Evolutionary conservation across 2,329 filamentous ascomycete genomes (phyloP), one percentile per base, ranked within the genome.

Genomic region (Ceratocystis colombiana): DNA sequence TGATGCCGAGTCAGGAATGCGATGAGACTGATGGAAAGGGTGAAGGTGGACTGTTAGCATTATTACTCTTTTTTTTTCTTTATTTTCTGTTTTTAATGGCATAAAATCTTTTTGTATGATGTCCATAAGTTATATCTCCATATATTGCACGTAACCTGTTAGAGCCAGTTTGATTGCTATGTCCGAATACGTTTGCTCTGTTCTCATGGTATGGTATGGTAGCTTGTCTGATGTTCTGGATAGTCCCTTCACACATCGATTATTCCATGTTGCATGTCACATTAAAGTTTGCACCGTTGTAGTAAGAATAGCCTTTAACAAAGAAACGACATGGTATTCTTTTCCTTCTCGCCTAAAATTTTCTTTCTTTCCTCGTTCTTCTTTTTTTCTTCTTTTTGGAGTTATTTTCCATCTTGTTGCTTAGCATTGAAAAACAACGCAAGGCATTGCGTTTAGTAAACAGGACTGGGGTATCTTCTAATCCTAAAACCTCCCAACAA

Each of bases 1-100:
- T 20, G 66, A 67, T 62, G 22, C 64, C 3, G 66, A 67, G 46
- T 55, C 66, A 7, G 66, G 62, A 12, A 53, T 64, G 62, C 53
- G 53, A 28, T 67, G 55, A 62, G 20, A 5, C 22, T 15, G 10
- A 33, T 12, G 44, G 8, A 15, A 20, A 17, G n/a, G 28, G 22
- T 3, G 46, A 41, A 33, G 5, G 30, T 20, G 57, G n/a, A 10
- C 8, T n/a, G 17, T n/a, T 62, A 45, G 37, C 44, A 22, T 10
- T 62, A 44, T 41, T 45, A 4, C 22, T 37, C 6, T 25, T 44
- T 53, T 64, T n/a, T 41, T 64, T 6, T 48, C 20, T 41, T 20
- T 28, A 41, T 50, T 30, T 33, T 33, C 30, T 30, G 20, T 33
- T 63, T 20, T 53, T 48, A 64, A 30, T 48, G 10, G 50, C 25